phyloP scores from a whole-genome alignment of 2,329 filamentous ascomycete species.

The Alternaria ventricosa region DNA sequence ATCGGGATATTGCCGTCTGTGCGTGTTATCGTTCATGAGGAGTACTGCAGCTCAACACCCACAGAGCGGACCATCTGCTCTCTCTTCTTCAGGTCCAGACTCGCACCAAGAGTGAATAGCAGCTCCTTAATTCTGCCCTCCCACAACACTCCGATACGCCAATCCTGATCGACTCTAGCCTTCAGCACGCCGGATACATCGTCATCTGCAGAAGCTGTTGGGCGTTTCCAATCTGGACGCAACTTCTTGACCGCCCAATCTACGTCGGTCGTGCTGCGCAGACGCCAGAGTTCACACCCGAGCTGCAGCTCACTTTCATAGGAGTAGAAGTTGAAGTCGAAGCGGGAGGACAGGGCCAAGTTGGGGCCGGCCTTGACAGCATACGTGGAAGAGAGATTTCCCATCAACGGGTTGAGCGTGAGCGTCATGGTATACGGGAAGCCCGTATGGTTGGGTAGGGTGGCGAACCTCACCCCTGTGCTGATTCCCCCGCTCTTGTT shows the following conservation, averaged over 20 bases:
- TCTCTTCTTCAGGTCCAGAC: slow-evolving; percentile 76
- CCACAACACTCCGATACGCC: slow-evolving; percentile 86
- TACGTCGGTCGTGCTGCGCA: slow-evolving; percentile 51
- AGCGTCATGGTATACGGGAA: slow-evolving; percentile 93
- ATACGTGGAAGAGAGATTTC: slow-evolving; percentile 89
- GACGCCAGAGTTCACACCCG: slow-evolving; percentile 91
- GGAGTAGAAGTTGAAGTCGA: slow-evolving; percentile 98
- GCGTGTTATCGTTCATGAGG: slow-evolving; percentile 63
- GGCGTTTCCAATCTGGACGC: slow-evolving; percentile 50
- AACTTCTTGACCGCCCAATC: slow-evolving; percentile 55
- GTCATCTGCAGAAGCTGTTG: slow-evolving; percentile 56
- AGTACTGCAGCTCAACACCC: slow-evolving; percentile 83
- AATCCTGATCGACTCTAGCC: slow-evolving; percentile 85
- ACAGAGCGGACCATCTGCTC: slow-evolving; percentile 80
- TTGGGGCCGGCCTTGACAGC: slow-evolving; percentile 85
- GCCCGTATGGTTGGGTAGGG: slow-evolving; percentile 77
- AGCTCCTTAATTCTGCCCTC: slow-evolving; percentile 92
- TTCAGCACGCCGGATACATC: slow-evolving; percentile 88
- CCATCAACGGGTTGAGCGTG: slow-evolving; percentile 93
- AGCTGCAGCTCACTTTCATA: slow-evolving; percentile 95
- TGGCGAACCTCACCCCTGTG: slow-evolving; percentile 86
- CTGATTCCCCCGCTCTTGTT: slow-evolving; percentile 95
- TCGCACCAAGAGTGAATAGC: slow-evolving; percentile 87
- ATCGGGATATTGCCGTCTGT: slow-evolving; percentile 10
- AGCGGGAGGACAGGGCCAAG: slow-evolving; percentile 84